Evolutionary conservation across 495 filamentous ascomycete species (phyloP), one percentile per base, ranked within the genome.

Genomic region (Podospora anserina): DNA sequence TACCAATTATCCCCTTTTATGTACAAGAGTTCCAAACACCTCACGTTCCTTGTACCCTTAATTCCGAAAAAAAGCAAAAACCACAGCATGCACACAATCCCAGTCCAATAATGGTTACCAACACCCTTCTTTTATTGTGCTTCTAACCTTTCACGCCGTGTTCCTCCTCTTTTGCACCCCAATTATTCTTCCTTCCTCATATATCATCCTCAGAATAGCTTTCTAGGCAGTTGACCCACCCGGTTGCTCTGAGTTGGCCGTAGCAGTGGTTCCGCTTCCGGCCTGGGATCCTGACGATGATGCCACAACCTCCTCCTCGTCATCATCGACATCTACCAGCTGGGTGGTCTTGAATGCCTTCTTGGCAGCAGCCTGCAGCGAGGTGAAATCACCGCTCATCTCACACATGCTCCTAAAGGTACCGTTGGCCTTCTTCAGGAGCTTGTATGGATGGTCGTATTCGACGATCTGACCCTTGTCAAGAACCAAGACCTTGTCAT

Each of bases 401-500:
- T 96, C 92, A 72, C 95, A 99, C 95, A 99, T 98, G 62, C 88
- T 85, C 70, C 86, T 86, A 82, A 99, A 99, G 26, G 86, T 80
- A 15, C 92, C 89, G 3, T 83, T 84, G 71, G 89, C 80, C 67
- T 85, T 87, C 66, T 84, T 82, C 65, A 97, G 81, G 30, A 97
- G 79, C 69, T 90, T 87, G 82, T 91, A 91, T 19, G 96, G 96
- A 71, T 94, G 89, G 54, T 90, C 96, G 77, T 85, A 98, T 79
- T 99, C 94, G 20, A 95, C 84, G 19, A 99, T 90, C 44, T 82
- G 77, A 28, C 96, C 96, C 74, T 93, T 92, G 72, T 99, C 96
- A 28, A 99, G 83, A 15, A 98, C 93, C 5, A 98, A 83, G n/a
- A 99, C 95, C 82, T 96, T 97, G 81, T 98, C 94, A 75, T 98